phyloP scores from a whole-genome alignment of 2,329 filamentous ascomycete genomes.

The Emergomyces orientalis region DNA sequence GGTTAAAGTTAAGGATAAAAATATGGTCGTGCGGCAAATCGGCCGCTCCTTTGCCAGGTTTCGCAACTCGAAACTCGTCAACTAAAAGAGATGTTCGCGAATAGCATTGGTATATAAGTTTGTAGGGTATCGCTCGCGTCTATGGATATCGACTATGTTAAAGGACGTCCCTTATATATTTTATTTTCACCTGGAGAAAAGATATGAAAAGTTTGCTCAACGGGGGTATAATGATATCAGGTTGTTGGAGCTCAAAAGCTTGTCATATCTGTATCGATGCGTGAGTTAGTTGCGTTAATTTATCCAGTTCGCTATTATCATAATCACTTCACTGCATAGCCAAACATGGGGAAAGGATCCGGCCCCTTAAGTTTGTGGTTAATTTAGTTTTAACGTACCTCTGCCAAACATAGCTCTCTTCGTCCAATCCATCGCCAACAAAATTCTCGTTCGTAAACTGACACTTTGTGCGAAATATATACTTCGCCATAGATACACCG shows the following conservation, averaged over 20 bases:
- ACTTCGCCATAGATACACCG: slow-evolving; percentile 91
- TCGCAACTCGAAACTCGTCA: neutral
- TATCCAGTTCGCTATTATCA: neutral
- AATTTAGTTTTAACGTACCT: slow-evolving; percentile 48
- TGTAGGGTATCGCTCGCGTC: neutral
- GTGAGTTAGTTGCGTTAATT: slow-evolving; percentile 2
- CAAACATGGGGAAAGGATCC: neutral
- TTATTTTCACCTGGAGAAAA: neutral
- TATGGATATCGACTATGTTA: neutral
- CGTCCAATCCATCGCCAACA: slow-evolving; percentile 98
- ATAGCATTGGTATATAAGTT: neutral
- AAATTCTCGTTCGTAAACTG: slow-evolving; percentile 73
- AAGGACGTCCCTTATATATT: neutral
- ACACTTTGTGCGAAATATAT: slow-evolving; percentile 98
- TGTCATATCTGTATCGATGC: slow-evolving; percentile 41
- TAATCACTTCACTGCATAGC: neutral
- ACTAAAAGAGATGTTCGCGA: neutral
- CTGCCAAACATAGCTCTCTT: slow-evolving; percentile 91
- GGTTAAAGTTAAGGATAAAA: too few species aligned
- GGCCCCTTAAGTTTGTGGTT: neutral
- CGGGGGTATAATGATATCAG: neutral
- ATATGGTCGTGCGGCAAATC: neutral
- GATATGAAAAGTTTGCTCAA: neutral
- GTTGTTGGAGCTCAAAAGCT: slow-evolving; percentile 34
- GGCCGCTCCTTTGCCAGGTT: neutral